Conservation (phyloP, 1,139 yeast species). For the Dujonia santamariae region DNA sequence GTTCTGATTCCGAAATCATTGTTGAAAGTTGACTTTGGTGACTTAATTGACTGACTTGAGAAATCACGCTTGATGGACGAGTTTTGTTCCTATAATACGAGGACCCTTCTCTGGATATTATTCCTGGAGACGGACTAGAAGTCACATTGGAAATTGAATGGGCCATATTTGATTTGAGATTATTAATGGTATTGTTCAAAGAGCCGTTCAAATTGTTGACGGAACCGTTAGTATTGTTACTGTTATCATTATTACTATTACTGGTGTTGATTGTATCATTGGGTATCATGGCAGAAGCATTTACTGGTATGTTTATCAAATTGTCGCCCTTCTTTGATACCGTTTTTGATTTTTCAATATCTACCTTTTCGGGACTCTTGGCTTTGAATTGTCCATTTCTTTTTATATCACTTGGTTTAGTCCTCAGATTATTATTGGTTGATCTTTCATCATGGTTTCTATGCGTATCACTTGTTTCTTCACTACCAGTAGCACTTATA, state of each 20-base stretch:
- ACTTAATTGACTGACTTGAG: slow-evolving; percentile 58
- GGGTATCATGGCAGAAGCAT: not conserved
- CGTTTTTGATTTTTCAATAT: too few relatives aligned
- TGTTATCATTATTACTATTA: not conserved
- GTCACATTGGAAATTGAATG: too few relatives aligned
- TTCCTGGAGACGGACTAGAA: too few relatives aligned
- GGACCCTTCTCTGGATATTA: not conserved
- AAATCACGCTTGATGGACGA: slow-evolving; percentile 65
- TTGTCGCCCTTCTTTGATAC: too few relatives aligned
- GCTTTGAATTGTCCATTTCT: too few relatives aligned
- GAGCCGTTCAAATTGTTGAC: not conserved
- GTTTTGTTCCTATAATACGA: slow-evolving; percentile 19
- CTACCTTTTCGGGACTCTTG: too few relatives aligned
- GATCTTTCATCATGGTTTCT: not conserved
- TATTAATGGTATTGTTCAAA: too few relatives aligned
- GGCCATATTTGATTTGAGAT: too few relatives aligned
- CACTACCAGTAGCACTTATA: slow-evolving; percentile 1
- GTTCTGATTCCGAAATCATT: slow-evolving; percentile 45
- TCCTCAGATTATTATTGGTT: too few relatives aligned
- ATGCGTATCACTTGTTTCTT: too few relatives aligned
- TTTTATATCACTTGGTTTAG: too few relatives aligned
- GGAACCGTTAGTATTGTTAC: not conserved
- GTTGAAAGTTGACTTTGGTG: slow-evolving; percentile 57
- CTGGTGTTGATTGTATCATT: slow-evolving; percentile 1
- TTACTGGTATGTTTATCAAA: too few relatives aligned